Conservation (phyloP, 2,329 filamentous ascomycete genomes). For the Fusarium palustre region DNA sequence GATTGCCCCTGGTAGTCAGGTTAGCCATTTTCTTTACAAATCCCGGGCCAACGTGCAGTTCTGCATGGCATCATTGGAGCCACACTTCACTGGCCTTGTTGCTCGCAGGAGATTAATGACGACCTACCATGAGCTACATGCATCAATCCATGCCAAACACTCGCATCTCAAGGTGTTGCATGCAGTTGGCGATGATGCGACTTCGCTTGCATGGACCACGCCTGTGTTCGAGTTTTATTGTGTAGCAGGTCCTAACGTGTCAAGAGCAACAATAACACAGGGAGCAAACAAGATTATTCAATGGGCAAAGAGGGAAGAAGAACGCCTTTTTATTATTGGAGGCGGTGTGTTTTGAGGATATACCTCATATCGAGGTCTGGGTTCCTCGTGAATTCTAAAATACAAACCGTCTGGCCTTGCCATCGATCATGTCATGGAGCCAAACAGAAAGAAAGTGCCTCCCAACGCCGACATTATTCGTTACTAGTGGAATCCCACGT, state of each 20-base stretch:
- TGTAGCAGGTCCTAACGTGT: constrained; percentile 81
- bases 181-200: constrained; percentile 77
- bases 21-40: constrained; percentile 96
- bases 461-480: constrained; percentile 45
- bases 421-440: constrained; percentile 34
- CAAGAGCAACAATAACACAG: constrained; percentile 76
- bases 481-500: constrained; percentile 32
- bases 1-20: constrained; percentile 80
- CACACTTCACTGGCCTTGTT: constrained; percentile 70
- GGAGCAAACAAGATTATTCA: constrained; percentile 90
- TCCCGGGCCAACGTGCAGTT: constrained; percentile 96
- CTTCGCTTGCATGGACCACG: constrained; percentile 90
- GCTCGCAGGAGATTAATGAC: constrained; percentile 80
- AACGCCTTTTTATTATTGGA: constrained; percentile 94
- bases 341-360: constrained; percentile 80
- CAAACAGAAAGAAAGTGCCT: constrained; percentile 31
- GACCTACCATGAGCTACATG: constrained; percentile 86
- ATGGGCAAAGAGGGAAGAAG: constrained; percentile 92
- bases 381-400: constrained; percentile 37
- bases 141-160: constrained; percentile 84
- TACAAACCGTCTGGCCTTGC: constrained; percentile 29
- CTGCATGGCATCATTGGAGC: constrained; percentile 84
- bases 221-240: constrained; percentile 95
- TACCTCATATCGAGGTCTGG: constrained; percentile 35
- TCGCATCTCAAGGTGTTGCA: constrained; percentile 89